Evolutionary conservation across 805 yeast genomes (phyloP), one percentile per base, ranked within the genome.

Genomic region (Myxozyma udenii): DNA sequence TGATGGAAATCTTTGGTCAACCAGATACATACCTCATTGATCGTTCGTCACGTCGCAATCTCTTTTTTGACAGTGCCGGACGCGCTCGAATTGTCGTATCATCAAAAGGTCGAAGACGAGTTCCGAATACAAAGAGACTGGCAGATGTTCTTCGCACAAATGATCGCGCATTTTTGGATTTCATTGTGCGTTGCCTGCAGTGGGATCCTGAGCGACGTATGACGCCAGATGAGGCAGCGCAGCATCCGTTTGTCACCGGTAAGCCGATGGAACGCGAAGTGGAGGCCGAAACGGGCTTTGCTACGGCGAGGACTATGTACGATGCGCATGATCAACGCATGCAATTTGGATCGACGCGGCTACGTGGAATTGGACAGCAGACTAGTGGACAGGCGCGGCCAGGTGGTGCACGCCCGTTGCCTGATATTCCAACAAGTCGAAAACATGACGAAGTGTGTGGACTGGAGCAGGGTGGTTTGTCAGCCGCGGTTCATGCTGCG

Each of bases 1-100:
- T 93, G 55, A 83, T 95, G 35, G 89, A 91, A 68, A 72, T 89
- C 41, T 74, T 91, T 62, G 98, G 98, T 0, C 91, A 95, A 2
- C 98, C 98, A 3, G 82, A 77, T 52, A 77, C 75, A 59, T 30
- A 50, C 1, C 48, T 71, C 38, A 51, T 73, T 21, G 60, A 56
- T 36, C 52, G 57, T n/a, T 67, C 74, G 47, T 55, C 68, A 7
- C 60, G 77, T 7, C 62, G 67, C 2, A 57, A 61, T 33, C 39
- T 68, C n/a, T 73, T 73, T 51, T 73, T 73, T 48, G 74, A 71
- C 51, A 37, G 60, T 1, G 32, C 51, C 3, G 72, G 75, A 21
- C 48, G 58, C 39, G 74, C 74, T 1, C 55, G 62, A 18, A 55
- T 55, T 1, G 56, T 57, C 18, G 50, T 53, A 6, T 51, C 63